Evolutionary conservation across 306 rosid species (phyloP), one percentile per base, ranked within the genome.

Genomic region (Corylus americana): DNA sequence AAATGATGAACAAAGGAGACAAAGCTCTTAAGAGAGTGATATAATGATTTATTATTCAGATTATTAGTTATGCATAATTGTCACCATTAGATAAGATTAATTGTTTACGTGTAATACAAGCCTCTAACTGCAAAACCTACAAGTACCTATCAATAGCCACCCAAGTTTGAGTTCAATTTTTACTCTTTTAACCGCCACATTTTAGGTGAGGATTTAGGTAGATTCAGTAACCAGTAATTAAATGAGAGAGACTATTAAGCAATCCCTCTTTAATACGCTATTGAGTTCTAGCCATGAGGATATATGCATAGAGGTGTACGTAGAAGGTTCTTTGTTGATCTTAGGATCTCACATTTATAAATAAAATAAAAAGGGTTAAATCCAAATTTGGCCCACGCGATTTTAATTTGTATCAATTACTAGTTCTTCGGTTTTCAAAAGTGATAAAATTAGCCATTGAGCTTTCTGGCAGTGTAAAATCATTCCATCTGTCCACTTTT

Each of bases 21-120:
- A 22, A 67, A 18, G 25, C 25, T 22, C 25, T 22, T 22, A 22
- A 22, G 57, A 66, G 74, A 55, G 81, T 18, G 73, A 69, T 31
- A 62, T 42, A 54, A 61, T 77, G 57, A 72, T 67, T 77, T 62
- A 39, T 78, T 59, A 9, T 70, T 81, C 82, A 84, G 77, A 42
- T 14, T 11, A 84, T 72, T 84, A 81, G 86, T 81, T 75, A 86
- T 81, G 62, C 55, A 78, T 31, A 31, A 31, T 75, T 53, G 82
- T 72, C 58, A 79, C 71, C 50, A 68, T 81, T 84, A 83, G 87
- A 68, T 83, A 81, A 83, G 87, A 83, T 81, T 55, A 68, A 78
- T 74, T 76, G 57, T 70, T 90, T 82, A 54, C 89, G 86, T 91
- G 50, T 67, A 68, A 79, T 78, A 81, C 87, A 90, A 85, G 92